Evolutionary conservation across 768 basidiomycete genomes (phyloP).

Genomic region (Rubroboletus satanas): DNA sequence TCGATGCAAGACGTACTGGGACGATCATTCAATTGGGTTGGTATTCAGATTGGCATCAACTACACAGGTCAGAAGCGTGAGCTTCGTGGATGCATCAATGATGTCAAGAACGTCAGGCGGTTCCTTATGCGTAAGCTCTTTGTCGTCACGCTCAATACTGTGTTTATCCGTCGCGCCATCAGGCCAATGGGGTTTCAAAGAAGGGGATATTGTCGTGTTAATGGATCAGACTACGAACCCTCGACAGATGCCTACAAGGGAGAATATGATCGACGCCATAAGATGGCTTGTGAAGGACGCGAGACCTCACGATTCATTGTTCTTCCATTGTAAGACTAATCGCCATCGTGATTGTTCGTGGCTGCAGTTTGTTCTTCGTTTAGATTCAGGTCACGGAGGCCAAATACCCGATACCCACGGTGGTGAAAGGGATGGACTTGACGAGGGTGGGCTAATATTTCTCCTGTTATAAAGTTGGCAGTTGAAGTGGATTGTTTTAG

Average conservation of each 20-base stretch:
- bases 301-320: conserved; percentile 64
- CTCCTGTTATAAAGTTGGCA: not conserved
- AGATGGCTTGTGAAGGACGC: conserved; percentile 69
- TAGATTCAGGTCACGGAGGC: conserved; percentile 95
- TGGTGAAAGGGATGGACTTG: conserved; percentile 75
- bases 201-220: conserved; percentile 56
- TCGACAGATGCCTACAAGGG: conserved; percentile 46
- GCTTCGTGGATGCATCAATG: conserved; percentile 78
- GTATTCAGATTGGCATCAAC: conserved; percentile 69
- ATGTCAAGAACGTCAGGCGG: conserved; percentile 62
- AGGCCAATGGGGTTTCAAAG: conserved; percentile 46
- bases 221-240: conserved; percentile 44
- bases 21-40: not conserved
- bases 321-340: conserved; percentile 58
- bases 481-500: conserved; percentile 31
- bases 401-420: conserved; percentile 76
- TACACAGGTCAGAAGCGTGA: conserved; percentile 62
- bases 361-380: not conserved
- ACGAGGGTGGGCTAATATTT: conserved; percentile 55
- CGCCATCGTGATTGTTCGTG: not conserved
- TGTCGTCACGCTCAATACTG: not conserved
- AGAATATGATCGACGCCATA: conserved; percentile 58
- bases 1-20: not conserved
- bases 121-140: conserved; percentile 58
- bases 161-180: not conserved